Evolutionary conservation across 106 monocot species (phyloP), one percentile per base, ranked within the genome.

Genomic region (Allium sativum): DNA sequence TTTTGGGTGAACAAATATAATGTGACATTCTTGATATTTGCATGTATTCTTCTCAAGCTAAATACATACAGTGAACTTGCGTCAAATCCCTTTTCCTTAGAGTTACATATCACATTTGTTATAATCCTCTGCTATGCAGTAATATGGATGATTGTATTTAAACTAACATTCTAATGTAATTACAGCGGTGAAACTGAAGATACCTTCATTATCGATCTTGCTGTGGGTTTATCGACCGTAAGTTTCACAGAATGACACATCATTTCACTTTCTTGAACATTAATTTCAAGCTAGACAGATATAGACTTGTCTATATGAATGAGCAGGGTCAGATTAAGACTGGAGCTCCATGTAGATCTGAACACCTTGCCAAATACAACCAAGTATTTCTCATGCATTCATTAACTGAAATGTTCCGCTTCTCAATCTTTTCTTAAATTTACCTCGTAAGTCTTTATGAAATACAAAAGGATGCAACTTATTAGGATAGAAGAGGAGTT

Each of bases 401-500:
- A 51, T 40, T 55, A 4, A 10, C 21, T 44, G 7, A 47, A 47
- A 12, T 47, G 8, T 8, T 47, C 12, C 8, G 12, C 12, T 47
- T 8, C 47, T 47, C 47, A 47, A n/a, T n/a, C n/a, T 1, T 7
- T 42, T 9, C 3, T 42, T 20, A 7, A 40, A 11, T 3, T 62
- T 1, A 1, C 2, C 3, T 62, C n/a, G 20, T 13, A 15, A 13
- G 82, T 68, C 76, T 12, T n/a, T 79, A n/a, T 20, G 9, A 12
- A 8, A 12, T 12, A 47, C 47, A 47, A 8, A n/a, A 6, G 64
- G 7, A 11, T 64, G 21, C 83, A 94, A 89, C 71, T 95, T 70
- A 81, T 95, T 20, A 86, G 94, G 84, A 95, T 95, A 41, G 94
- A 95, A 54, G 94, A 95, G 63, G 95, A 95, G 79, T 78, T 95